Base-by-base conservation (phyloP, 2,329 filamentous ascomycete genomes). In the Monosporascus sp. region DNA sequence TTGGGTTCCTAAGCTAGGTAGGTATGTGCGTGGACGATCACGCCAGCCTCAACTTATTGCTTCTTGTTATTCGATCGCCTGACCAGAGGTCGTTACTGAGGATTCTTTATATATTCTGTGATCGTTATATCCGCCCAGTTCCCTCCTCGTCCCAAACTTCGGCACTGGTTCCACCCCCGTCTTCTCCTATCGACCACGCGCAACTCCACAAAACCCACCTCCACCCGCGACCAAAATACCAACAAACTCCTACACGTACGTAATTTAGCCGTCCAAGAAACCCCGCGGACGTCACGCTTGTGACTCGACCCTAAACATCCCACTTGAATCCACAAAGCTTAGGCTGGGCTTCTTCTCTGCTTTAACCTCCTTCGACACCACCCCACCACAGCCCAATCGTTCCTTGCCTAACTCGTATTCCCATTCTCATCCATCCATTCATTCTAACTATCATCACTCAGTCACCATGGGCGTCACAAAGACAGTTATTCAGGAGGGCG, bases 381-480 rank as follows among this genome's bases (percentile, higher is more conserved):
- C 40, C 40, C 40, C 40, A 43, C 40, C 19, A 24, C 19, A 8
- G 1, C 40, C n/a, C 22, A 11, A 11, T 11, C 40, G n/a, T 20
- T 20, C n/a, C 5, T 19, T 19, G 11, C 27, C 7, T 24, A 19
- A 22, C 40, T 40, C 31, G 36, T 48, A 34, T 37, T 36, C 36
- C 34, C 44, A 41, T 38, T 43, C 26, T 17, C 26, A 34, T 19
- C 24, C 22, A 24, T 3, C 16, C 24, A 34, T 49, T 24, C 38
- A 50, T 47, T 37, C 16, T 47, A 27, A 53, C 43, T 46, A 53
- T 49, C 20, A 52, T 41, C 52, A 48, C 46, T 48, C 52, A 53
- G 59, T 59, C 71, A 79, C 57, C 65, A 91, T 91, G 88, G 86
- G 81, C 71, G 89, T 96, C 66, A 80, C 77, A 55, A 95, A 91